These are phyloP conservation scores for Lipomyces yamanashiensis DNA, from an alignment of 805 yeast species.

Conservation along the genomic window DNA sequence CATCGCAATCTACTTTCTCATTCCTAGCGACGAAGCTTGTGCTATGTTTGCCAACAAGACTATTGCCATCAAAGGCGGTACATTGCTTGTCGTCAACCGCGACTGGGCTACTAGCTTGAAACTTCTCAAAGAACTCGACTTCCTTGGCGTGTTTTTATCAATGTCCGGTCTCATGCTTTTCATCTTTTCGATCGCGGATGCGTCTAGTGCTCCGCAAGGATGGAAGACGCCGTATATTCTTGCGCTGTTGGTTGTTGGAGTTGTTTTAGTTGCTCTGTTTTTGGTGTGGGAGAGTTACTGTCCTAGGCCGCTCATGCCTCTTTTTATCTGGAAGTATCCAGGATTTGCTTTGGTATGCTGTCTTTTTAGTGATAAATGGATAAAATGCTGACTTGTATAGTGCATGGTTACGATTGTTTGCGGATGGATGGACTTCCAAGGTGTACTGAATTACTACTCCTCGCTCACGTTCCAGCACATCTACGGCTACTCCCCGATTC, in stretches of 20 bases:
- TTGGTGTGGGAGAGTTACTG: conserved; percentile 49
- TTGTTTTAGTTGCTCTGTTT: conserved; percentile 45
- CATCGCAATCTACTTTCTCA: conserved; percentile 39
- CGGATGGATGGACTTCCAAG: conserved; percentile 53
- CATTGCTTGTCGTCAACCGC: conserved; percentile 46
- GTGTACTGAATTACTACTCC: conserved; percentile 49
- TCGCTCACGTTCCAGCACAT: conserved; percentile 53
- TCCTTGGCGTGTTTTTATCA: conserved; percentile 51
- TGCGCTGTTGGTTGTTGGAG: conserved; percentile 51
- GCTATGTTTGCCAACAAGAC: conserved; percentile 12
- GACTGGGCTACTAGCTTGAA: conserved; percentile 45
- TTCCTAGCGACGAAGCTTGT: conserved; percentile 48
- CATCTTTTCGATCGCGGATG: conserved; percentile 53
- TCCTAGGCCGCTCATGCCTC: conserved; percentile 54
- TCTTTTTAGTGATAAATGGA: too few species aligned
- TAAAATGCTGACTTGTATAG: not conserved
- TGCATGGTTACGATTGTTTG: conserved; percentile 47
- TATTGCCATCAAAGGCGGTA: conserved; percentile 34
- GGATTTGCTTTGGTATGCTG: conserved; percentile 48
- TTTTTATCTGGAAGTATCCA: conserved; percentile 49
- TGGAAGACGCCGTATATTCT: conserved; percentile 56
- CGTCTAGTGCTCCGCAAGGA: conserved; percentile 48
- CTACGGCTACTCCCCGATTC: conserved; percentile 47
- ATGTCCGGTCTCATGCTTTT: conserved; percentile 51
- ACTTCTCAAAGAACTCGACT: conserved; percentile 49